Base-by-base conservation (phyloP, 225 moss, liverwort and hornwort genomes). In the Marchantia paleacea region DNA sequence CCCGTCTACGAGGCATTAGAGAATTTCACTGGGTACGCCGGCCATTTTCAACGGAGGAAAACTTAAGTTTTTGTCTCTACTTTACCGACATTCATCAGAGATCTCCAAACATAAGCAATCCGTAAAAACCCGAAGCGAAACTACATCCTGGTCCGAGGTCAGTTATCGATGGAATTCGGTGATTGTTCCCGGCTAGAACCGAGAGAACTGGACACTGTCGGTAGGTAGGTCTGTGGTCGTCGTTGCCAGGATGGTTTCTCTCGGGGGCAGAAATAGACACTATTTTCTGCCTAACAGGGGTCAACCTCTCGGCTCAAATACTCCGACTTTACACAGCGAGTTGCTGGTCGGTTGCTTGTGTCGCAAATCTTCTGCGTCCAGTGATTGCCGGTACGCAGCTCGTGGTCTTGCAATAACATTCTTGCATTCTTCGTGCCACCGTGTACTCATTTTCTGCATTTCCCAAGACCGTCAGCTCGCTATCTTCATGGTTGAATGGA, bases 311-410 rank as follows among this genome's bases (percentile, higher is more conserved):
- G 39, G 14, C 57, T 12, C 14, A 19, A 12, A 31, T 29, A n/a
- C 12, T 68, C 25, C 30, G 31, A 0, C 15, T 68, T 68, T 11
- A 6, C 39, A 39, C 39, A 39, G 39, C 39, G 39, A 39, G 39
- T 39, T 39, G 39, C 68, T 39, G 12, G 68, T 26, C 68, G 68
- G 68, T 68, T 68, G 30, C 68, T 39, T 68, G 68, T 68, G 68
- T 39, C 31, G 25, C 28, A 5, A 12, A 68, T 68, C 18, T 68
- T 68, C 3, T 39, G 29, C 13, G 26, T 30, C 57, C 57, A 57
- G 57, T 12, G 57, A 5, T 39, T 57, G 57, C 57, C 57, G 57
- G 57, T 57, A 19, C 19, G 14, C 19, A 19, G 57, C 57, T 9
- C 57, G 57, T 57, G 57, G 57, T 57, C 6, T 57, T 57, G 57